phyloP scores from a whole-genome alignment of 2,329 filamentous ascomycete genomes.

The Pseudogymnoascus sp. region DNA sequence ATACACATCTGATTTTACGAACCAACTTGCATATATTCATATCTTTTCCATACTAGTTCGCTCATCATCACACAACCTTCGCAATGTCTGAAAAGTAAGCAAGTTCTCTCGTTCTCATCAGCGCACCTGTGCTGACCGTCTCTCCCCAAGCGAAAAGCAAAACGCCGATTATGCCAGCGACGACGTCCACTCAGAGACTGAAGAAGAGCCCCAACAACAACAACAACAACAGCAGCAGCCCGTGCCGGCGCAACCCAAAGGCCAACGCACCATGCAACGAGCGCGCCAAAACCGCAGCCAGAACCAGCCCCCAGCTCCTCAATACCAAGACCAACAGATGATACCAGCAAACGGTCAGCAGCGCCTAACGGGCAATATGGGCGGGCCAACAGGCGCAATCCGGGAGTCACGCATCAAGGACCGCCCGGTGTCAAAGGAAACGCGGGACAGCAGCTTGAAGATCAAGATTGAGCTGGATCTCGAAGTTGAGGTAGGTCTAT shows the following conservation, averaged over 20 bases:
- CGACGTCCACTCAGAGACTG: constrained; percentile 38
- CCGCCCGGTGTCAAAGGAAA: constrained; percentile 30
- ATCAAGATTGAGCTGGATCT: constrained; percentile 38
- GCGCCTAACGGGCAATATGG: constrained; percentile 25
- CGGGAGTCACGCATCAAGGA: constrained; percentile 34
- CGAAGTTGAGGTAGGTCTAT: constrained; percentile 21
- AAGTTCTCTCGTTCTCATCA: constrained; percentile 14
- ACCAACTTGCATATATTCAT: background rate
- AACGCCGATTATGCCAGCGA: constrained; percentile 19
- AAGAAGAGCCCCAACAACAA: constrained; percentile 30
- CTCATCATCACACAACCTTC: constrained; percentile 18
- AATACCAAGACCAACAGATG: constrained; percentile 14
- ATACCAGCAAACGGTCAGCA: constrained; percentile 17
- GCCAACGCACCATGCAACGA: constrained; percentile 12
- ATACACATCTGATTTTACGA: background rate
- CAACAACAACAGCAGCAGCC: constrained; percentile 27
- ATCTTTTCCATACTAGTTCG: background rate
- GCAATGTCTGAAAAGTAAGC: constrained; percentile 23
- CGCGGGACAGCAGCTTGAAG: constrained; percentile 34
- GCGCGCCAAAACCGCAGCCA: constrained; percentile 11
- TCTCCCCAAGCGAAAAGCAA: constrained; percentile 11
- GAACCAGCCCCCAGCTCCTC: constrained; percentile 7
- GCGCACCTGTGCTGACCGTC: constrained; percentile 18
- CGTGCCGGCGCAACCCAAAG: constrained; percentile 27
- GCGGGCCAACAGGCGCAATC: constrained; percentile 26